Base-by-base conservation (phyloP, 176 grass and related monocot species). In the Microstegium vimineum region DNA sequence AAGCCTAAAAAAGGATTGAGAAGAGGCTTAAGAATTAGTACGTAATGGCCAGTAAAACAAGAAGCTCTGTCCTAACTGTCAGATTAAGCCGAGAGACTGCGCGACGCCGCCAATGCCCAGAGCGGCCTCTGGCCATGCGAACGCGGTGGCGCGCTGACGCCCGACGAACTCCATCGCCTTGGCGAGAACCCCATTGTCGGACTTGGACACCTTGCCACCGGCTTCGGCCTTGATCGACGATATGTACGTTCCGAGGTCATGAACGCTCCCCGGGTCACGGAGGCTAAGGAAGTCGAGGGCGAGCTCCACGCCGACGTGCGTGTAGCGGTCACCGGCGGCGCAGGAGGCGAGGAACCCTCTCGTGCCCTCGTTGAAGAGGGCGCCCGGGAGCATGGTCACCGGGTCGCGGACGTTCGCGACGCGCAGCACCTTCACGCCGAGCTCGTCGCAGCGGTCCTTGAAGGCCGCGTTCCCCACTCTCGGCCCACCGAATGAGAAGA, bases 401-500 rank as follows among this genome's bases (percentile, higher is more conserved):
- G 85, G 85, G 41, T 94, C 88, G 8, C 65, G 80, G 62, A 78
- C 71, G 67, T 94, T 94, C 16, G 73, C 88, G 17, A 88, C 85
- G 38, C 85, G 57, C 25, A 94, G 79, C 38, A 72, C 89, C 83
- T 91, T 94, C 2, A 94, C 77, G 32, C 86, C 89, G 25, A 94
- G 86, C 78, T 89, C 47, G 15, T 91, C 79, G 62, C 86, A 91
- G 25, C 92, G 74, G 33, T 28, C 49, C 71, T 91, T 94, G 89
- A 94, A 94, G 1, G 62, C 60, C 3, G 86, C 62, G 63, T 94
- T 94, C 18, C 92, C 89, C 10, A 91, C 92, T 37, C 86, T 56
- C 4, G 92, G 92, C 38, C 89, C 86, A 1, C 83, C 92, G 78
- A 87, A 94, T 51, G 92, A 94, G 81, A 86, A 94, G 22, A 94